These are phyloP conservation scores for Alternaria metachromatica DNA, from an alignment of 2,329 filamentous ascomycete species.

Conservation along the genomic window DNA sequence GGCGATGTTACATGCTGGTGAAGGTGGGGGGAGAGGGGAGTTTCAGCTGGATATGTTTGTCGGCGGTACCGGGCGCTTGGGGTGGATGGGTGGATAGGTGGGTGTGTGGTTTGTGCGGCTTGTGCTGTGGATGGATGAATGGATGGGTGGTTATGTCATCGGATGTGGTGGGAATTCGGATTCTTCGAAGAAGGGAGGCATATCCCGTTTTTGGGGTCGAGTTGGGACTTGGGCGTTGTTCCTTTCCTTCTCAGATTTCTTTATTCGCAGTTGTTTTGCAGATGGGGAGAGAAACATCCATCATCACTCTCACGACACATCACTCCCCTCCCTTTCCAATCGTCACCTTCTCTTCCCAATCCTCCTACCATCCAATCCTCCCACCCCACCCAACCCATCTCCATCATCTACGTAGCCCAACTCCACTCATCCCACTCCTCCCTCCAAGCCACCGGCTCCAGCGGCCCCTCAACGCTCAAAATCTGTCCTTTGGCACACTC, in stretches of 20 bases:
- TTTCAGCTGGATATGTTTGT: background rate
- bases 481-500: slow-evolving; percentile 66
- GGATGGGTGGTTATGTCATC: background rate
- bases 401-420: slow-evolving; percentile 15
- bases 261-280: too few species aligned
- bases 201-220: too few species aligned
- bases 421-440: slow-evolving; percentile 28
- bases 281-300: too few species aligned
- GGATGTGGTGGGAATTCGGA: background rate
- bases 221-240: too few species aligned
- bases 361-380: too few species aligned
- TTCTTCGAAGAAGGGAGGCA: too few species aligned
- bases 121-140: background rate
- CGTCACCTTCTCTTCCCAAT: too few species aligned
- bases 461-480: slow-evolving; percentile 59
- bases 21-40: background rate
- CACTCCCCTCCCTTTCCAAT: too few species aligned
- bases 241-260: too few species aligned
- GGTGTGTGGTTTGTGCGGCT: background rate
- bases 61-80: background rate
- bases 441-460: slow-evolving; percentile 25
- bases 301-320: too few species aligned
- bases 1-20: background rate
- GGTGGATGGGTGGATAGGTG: background rate
- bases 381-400: too few species aligned